These are phyloP conservation scores for Boechera retrofracta DNA, from an alignment of 345 rosid species.

Conservation along the genomic window DNA sequence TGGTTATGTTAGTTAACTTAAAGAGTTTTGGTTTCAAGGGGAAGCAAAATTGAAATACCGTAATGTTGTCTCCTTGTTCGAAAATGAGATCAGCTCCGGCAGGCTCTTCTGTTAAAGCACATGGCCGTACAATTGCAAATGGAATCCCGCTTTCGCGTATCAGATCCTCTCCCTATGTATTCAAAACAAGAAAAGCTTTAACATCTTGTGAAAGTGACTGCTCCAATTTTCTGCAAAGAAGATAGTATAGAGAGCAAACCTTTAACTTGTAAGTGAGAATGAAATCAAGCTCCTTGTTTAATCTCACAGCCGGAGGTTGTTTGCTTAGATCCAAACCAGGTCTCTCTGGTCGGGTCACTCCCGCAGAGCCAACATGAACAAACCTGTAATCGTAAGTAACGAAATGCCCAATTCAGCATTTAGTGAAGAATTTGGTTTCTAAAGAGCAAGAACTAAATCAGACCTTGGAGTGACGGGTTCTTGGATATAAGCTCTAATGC, in stretches of 20 bases:
- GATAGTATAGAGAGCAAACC: constrained; percentile 48
- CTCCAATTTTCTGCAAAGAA: neutral
- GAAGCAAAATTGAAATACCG: constrained; percentile 48
- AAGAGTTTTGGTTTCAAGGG: neutral
- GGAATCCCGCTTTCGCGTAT: constrained; percentile 91
- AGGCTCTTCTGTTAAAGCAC: constrained; percentile 95
- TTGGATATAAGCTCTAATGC: constrained; percentile 64
- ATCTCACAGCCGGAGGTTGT: constrained; percentile 97
- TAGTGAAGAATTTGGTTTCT: neutral
- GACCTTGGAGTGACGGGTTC: constrained; percentile 90
- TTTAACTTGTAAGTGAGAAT: constrained; percentile 88
- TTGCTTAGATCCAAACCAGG: constrained; percentile 91
- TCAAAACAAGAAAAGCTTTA: neutral
- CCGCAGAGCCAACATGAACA: constrained; percentile 93
- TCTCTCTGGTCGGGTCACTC: constrained; percentile 93
- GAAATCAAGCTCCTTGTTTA: constrained; percentile 92
- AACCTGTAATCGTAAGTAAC: constrained; percentile 54
- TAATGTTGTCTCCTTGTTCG: constrained; percentile 92
- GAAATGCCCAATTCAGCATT: neutral
- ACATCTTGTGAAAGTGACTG: neutral
- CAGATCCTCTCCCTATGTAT: constrained; percentile 78
- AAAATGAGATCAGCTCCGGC: constrained; percentile 95
- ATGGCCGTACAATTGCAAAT: constrained; percentile 83
- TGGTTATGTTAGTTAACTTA: constrained; percentile 25
- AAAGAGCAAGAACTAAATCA: neutral